phyloP scores from a whole-genome alignment of 1,284 basidiomycete species.

The Malassezia furfur region DNA sequence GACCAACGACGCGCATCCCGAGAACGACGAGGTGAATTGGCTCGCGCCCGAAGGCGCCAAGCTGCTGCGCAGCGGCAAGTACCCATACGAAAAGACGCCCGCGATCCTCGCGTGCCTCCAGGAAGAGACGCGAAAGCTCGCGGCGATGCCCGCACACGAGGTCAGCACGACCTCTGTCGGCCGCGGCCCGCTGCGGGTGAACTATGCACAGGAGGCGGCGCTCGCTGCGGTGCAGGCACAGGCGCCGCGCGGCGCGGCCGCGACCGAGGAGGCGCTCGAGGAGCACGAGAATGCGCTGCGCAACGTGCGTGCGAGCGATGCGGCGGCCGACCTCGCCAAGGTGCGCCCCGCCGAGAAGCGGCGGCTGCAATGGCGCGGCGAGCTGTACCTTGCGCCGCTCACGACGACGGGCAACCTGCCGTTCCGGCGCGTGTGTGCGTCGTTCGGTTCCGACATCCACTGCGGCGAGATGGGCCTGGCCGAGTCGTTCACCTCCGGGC shows the following conservation, averaged over 20 bases:
- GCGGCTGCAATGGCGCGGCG: constrained; percentile 68
- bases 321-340: constrained; percentile 52
- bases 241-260: constrained; percentile 45
- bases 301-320: constrained; percentile 15
- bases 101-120: constrained; percentile 26
- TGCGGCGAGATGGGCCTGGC: constrained; percentile 69
- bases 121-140: constrained; percentile 22
- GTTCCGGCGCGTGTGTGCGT: constrained; percentile 77
- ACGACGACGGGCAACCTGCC: constrained; percentile 94
- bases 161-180: constrained; percentile 11
- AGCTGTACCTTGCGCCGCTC: constrained; percentile 84
- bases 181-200: constrained; percentile 21
- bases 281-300: constrained; percentile 28
- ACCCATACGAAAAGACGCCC: constrained; percentile 27
- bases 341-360: constrained; percentile 72
- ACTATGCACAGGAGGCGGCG: constrained; percentile 13
- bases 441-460: constrained; percentile 84
- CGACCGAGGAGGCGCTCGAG: constrained; percentile 27
- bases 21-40: constrained; percentile 67
- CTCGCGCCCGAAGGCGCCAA: constrained; percentile 49
- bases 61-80: constrained; percentile 25
- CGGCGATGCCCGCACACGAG: constrained; percentile 13
- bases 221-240: constrained; percentile 11
- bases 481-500: constrained; percentile 35
- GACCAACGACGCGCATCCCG: constrained; percentile 20